These are phyloP conservation scores for Oryza nivara DNA, from an alignment of 176 grass and related monocot species.

Conservation along the genomic window DNA sequence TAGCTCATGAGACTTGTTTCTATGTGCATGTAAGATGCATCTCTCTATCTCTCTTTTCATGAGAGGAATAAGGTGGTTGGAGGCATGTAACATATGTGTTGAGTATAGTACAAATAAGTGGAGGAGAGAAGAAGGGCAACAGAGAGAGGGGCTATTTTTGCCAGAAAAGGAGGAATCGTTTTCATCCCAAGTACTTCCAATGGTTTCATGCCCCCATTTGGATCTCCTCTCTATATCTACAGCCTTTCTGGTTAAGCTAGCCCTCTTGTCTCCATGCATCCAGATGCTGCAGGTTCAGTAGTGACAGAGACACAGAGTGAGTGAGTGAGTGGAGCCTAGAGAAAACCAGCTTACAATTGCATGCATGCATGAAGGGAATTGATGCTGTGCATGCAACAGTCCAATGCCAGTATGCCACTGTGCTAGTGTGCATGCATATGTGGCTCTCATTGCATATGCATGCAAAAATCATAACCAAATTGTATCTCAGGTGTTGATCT, in stretches of 20 bases:
- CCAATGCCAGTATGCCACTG: background rate
- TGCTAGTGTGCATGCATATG: slow-evolving; percentile 6
- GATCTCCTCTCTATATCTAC: background rate
- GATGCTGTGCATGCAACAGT: background rate
- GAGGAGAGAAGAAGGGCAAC: slow-evolving; percentile 25
- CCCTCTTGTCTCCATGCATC: too few species aligned
- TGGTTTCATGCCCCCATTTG: slow-evolving; percentile 37
- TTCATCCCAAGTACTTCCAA: slow-evolving; percentile 34
- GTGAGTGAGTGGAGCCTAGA: slow-evolving; percentile 2
- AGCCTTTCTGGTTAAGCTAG: slow-evolving; percentile 6
- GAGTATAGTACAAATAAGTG: slow-evolving; percentile 15
- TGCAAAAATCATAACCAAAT: background rate
- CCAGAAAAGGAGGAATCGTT: slow-evolving; percentile 33
- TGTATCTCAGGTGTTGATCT: background rate
- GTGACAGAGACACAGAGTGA: too few species aligned
- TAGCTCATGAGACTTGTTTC: slow-evolving; percentile 38
- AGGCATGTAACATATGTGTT: slow-evolving; percentile 49
- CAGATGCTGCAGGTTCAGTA: too few species aligned
- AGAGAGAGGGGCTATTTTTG: slow-evolving; percentile 17
- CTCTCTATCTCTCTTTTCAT: slow-evolving; percentile 15
- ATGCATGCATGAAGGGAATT: slow-evolving; percentile 2
- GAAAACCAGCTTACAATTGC: slow-evolving; percentile 27
- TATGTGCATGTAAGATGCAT: slow-evolving; percentile 54
- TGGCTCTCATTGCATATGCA: background rate
- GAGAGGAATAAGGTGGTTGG: slow-evolving; percentile 49